These are phyloP conservation scores for Boletus sp. DNA, from an alignment of 768 basidiomycete genomes.

Conservation along the genomic window DNA sequence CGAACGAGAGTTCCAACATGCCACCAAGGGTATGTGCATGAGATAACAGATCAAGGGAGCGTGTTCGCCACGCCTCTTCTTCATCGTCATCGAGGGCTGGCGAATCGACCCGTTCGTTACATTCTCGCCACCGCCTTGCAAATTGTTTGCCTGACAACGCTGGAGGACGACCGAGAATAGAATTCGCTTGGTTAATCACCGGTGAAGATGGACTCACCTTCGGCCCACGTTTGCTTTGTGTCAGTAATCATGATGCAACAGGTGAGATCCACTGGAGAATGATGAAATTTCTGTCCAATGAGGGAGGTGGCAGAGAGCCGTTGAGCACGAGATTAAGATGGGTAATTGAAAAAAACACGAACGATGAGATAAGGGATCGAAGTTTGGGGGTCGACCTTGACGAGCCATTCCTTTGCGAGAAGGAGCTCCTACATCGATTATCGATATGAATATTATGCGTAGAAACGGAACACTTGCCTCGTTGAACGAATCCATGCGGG, in stretches of 20 bases:
- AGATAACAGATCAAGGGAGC: constrained; percentile 52
- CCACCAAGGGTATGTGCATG: constrained; percentile 63
- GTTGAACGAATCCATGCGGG: constrained; percentile 47
- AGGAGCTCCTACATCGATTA: constrained; percentile 47
- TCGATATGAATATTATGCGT: background rate
- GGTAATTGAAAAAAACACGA: constrained; percentile 32
- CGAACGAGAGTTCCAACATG: constrained; percentile 55
- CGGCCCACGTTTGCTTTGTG: constrained; percentile 71
- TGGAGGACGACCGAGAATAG: constrained; percentile 27
- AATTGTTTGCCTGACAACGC: constrained; percentile 57
- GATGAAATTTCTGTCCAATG: constrained; percentile 58
- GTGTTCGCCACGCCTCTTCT: constrained; percentile 64
- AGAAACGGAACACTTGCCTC: constrained; percentile 9
- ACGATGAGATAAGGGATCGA: constrained; percentile 75
- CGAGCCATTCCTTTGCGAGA: constrained; percentile 71
- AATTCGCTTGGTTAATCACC: constrained; percentile 22
- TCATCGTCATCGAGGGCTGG: constrained; percentile 34
- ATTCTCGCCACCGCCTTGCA: constrained; percentile 67
- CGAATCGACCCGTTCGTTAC: constrained; percentile 43
- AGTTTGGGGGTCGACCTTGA: constrained; percentile 56
- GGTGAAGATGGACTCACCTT: constrained; percentile 47
- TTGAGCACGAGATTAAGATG: constrained; percentile 3
- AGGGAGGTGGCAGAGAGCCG: constrained; percentile 6
- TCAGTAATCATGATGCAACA: constrained; percentile 70
- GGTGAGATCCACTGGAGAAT: constrained; percentile 51